These are phyloP conservation scores for Scutellaria galericulata DNA, from an alignment of 257 asterid species.

Conservation along the genomic window DNA sequence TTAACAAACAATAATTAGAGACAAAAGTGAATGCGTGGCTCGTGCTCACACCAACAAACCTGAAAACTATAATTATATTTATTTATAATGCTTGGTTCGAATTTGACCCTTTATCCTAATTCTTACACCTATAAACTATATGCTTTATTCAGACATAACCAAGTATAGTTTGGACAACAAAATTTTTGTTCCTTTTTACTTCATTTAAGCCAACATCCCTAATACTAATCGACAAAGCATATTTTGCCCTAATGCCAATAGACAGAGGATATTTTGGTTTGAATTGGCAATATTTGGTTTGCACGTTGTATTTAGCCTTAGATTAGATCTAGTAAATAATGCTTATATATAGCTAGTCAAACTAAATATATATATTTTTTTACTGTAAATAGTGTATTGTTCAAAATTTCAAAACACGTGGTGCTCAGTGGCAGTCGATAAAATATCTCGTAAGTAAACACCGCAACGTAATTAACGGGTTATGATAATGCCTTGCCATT, in stretches of 20 bases:
- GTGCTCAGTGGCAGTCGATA: too few relatives aligned
- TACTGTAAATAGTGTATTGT: too few relatives aligned
- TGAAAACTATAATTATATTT: too few relatives aligned
- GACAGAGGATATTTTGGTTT: slow-evolving; percentile 10
- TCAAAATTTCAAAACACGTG: too few relatives aligned
- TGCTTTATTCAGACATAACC: slow-evolving; percentile 1
- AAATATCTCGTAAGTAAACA: neutral
- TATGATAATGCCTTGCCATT: slow-evolving; percentile 1
- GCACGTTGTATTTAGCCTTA: slow-evolving; percentile 11
- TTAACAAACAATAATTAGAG: too few relatives aligned
- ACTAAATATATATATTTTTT: neutral
- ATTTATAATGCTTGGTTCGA: neutral
- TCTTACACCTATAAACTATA: neutral
- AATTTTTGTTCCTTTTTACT: neutral
- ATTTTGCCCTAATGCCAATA: neutral
- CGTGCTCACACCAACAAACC: too few relatives aligned
- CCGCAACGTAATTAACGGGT: neutral
- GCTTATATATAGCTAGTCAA: slow-evolving; percentile 20
- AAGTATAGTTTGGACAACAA: neutral
- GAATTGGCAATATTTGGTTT: slow-evolving; percentile 24
- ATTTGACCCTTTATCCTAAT: neutral
- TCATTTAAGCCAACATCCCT: slow-evolving; percentile 9
- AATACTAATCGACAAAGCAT: neutral
- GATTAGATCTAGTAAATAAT: neutral
- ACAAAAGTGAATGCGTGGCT: too few relatives aligned